Evolutionary conservation across 169 alveolate genomes (phyloP), one percentile per base, ranked within the genome.

Genomic region (Plasmodium falciparum): DNA sequence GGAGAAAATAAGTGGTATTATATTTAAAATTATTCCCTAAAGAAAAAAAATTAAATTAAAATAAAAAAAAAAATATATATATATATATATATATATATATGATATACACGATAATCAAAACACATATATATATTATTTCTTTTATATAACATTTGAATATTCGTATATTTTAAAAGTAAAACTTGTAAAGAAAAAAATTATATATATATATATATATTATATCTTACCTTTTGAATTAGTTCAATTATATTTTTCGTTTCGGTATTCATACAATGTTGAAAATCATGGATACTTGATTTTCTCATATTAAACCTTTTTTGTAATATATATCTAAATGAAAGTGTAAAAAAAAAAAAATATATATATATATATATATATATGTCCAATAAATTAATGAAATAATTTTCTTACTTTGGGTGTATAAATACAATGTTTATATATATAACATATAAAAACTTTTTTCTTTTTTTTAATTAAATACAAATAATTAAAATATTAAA

Each of bases 1-100:
- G 33, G 89, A 76, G 89, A 52, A 76, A 50, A 33, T n/a, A 50
- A 76, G 76, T 76, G 89, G 89, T 45, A 76, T 76, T 76, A 76
- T 66, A 76, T 76, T 76, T 66, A 76, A 66, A 22, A 76, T 76
- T 76, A 76, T 63, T 43, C 89, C 89, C 89, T 76, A 24, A 52
- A 65, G 65, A 76, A 76, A 47, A 54, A 72, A 67, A 66, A 11
- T 22, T 13, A 13, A 56, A 12, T 13, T 56, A 56, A 56, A 58
- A 0, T 6, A 70, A 70, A 70, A 56, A 22, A 12, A 24, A 47
- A 73, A 24, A 33, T 12, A 59, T 50, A 22, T 22, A 29, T 11
- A 43, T 70, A 26, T 33, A 8, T 61, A 74, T 56, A 43, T 12
- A 12, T 15, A 43, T 39, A 50, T 76, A 70, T 49, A 47, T 13